These are phyloP conservation scores for Cnidoscolus chayamansa DNA, from an alignment of 441 rosid genomes.

Conservation along the genomic window DNA sequence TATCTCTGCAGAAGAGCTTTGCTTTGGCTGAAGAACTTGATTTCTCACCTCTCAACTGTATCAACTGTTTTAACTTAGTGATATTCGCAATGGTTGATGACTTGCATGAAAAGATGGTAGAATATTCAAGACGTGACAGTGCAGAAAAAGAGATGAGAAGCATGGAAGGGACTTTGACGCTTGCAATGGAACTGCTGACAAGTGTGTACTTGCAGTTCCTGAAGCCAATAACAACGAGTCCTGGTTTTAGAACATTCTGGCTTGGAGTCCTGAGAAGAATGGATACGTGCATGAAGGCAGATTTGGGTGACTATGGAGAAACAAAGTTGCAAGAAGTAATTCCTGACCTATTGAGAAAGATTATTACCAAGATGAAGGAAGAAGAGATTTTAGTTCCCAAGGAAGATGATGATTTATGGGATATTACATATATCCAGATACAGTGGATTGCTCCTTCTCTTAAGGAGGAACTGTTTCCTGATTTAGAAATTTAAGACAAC, in stretches of 20 bases:
- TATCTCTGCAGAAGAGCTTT: constrained; percentile 54
- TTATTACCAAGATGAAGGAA: constrained; percentile 66
- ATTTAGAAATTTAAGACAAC: constrained; percentile 29
- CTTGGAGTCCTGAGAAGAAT: constrained; percentile 76
- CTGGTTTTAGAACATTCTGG: constrained; percentile 77
- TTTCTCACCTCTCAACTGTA: constrained; percentile 52
- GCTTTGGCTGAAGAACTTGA: constrained; percentile 55
- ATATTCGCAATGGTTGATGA: constrained; percentile 80
- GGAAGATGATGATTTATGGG: constrained; percentile 75
- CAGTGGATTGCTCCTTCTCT: constrained; percentile 90
- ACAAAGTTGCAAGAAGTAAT: constrained; percentile 49
- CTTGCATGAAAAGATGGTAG: constrained; percentile 75
- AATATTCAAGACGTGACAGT: constrained; percentile 66
- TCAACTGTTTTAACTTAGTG: constrained; percentile 64
- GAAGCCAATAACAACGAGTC: constrained; percentile 45
- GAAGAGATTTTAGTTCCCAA: constrained; percentile 49
- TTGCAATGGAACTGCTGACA: constrained; percentile 22
- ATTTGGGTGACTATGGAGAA: constrained; percentile 59
- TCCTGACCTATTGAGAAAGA: constrained; percentile 56
- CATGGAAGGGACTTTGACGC: constrained; percentile 74
- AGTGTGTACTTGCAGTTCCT: constrained; percentile 23
- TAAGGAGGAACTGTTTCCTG: constrained; percentile 76
- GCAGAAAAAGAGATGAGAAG: constrained; percentile 78
- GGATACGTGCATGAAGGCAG: constrained; percentile 95
- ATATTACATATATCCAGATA: constrained; percentile 75